A percentile compares a stretch with the other conserved stretches of the same genome.
Evolutionary conservation across 2,329 filamentous ascomycete species (phyloP).

Genomic region (Sphaerulina populicola): DNA sequence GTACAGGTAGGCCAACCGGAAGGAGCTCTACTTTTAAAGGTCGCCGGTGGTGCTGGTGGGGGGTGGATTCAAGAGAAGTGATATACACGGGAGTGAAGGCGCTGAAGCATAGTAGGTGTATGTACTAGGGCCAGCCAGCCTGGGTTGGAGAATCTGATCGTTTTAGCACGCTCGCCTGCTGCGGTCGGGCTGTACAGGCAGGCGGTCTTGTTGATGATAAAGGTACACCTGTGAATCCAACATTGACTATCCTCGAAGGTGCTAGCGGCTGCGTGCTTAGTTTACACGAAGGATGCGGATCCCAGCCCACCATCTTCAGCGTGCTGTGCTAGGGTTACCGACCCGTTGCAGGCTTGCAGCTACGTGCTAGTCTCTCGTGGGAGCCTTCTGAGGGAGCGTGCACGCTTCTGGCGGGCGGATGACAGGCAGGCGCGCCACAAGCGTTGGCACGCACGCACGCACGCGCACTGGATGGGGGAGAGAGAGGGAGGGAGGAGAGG

Average conservation of each 20-base stretch:
- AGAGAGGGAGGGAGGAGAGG: too few relatives aligned
- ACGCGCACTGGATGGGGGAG: background rate
- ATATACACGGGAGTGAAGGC: conserved; percentile 17
- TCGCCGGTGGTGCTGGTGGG: conserved; percentile 11
- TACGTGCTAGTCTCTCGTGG: conserved; percentile 6
- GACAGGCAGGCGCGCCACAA: conserved; percentile 12
- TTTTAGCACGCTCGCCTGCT: conserved; percentile 18
- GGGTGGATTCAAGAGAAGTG: conserved; percentile 12
- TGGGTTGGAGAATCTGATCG: conserved; percentile 21
- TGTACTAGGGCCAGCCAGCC: conserved; percentile 11
- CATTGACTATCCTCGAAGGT: conserved; percentile 17
- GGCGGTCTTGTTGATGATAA: conserved; percentile 17
- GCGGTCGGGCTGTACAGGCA: conserved; percentile 4
- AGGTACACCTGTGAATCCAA: conserved; percentile 23
- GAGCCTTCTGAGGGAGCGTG: conserved; percentile 13
- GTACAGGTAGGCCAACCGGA: conserved; percentile 19
- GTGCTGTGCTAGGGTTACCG: conserved; percentile 11
- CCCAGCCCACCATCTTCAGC: conserved; percentile 17
- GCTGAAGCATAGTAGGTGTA: conserved; percentile 12
- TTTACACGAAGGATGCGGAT: conserved; percentile 20
- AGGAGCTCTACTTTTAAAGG: conserved; percentile 16
- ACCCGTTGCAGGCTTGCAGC: background rate
- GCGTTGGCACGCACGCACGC: conserved; percentile 14
- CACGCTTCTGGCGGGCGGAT: conserved; percentile 5
- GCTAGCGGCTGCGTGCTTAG: conserved; percentile 22